A percentile compares a stretch with the other conserved stretches of the same genome.
These are phyloP conservation scores for Epithemia pelagica DNA, from an alignment of 108 stramenopile genomes.

Conservation along the genomic window DNA sequence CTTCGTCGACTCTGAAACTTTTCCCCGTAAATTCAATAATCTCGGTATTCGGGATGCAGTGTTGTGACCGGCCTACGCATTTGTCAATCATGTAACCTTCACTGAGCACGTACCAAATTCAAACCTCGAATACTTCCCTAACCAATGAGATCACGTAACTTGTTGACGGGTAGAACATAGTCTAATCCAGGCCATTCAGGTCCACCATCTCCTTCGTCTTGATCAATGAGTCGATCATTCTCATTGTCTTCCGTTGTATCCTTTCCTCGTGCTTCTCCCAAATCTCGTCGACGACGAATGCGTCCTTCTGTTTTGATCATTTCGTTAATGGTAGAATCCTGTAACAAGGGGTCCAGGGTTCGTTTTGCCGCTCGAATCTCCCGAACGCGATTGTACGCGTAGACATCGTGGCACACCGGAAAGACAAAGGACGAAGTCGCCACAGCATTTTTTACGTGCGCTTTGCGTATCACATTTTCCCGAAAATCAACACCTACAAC, in stretches of 20 bases:
- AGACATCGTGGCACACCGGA: constrained; percentile 78
- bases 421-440: constrained; percentile 70
- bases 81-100: too few species aligned
- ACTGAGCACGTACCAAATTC: too few species aligned
- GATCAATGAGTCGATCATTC: constrained; percentile 20
- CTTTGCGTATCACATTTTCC: constrained; percentile 41
- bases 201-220: constrained; percentile 33
- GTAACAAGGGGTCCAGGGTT: constrained; percentile 42
- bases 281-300: constrained; percentile 5
- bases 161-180: constrained; percentile 28
- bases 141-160: background rate
- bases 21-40: too few species aligned
- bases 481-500: constrained; percentile 61
- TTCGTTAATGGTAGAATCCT: constrained; percentile 41
- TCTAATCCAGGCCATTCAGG: constrained; percentile 65
- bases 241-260: constrained; percentile 12
- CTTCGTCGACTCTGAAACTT: too few species aligned
- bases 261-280: constrained; percentile 14
- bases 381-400: constrained; percentile 57
- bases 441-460: constrained; percentile 52
- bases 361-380: constrained; percentile 59
- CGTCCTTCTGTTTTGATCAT: constrained; percentile 46
- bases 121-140: too few species aligned
- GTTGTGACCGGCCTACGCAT: too few species aligned
- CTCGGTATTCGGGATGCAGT: too few species aligned